Evolutionary conservation across 2,329 filamentous ascomycete genomes (phyloP), one percentile per base, ranked within the genome.

Genomic region (Macroventuria anomochaeta): DNA sequence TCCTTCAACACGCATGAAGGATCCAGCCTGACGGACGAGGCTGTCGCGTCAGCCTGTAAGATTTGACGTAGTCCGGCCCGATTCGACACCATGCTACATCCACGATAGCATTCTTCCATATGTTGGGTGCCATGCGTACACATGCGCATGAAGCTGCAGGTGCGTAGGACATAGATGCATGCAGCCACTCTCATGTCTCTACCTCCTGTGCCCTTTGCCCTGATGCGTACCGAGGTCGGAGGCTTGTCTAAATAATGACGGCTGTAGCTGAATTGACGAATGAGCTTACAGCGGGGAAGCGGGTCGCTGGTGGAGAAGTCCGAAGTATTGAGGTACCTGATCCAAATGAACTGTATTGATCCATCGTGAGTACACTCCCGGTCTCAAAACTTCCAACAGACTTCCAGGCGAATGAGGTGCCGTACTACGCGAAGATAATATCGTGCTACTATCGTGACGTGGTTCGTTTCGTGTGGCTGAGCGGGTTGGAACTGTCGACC

Each of bases 181-280:
- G n/a, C n/a, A n/a, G n/a, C n/a, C n/a, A n/a, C 17, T 5, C 32
- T 5, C 15, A n/a, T 34, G 8, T 17, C 8, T 11, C 11, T 2
- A 15, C n/a, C 3, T n/a, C n/a, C n/a, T n/a, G n/a, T n/a, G 40
- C 39, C 39, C 39, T 42, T 42, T 42, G 39, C 39, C 39, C 39
- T 42, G 12, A 4, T 11, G 15, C 26, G n/a, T 15, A 18, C 18
- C 39, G 26, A 42, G 18, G 3, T 2, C 15, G 15, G 32, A 7
- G 2, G 32, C 17, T 10, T 17, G 18, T 20, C 2, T n/a, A n/a
- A n/a, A n/a, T n/a, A n/a, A n/a, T n/a, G n/a, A n/a, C n/a, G n/a
- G n/a, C n/a, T n/a, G n/a, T n/a, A n/a, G n/a, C n/a, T n/a, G n/a
- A n/a, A n/a, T n/a, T n/a, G n/a, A n/a, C n/a, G n/a, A n/a, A n/a